Conservation (phyloP, 345 rosid species). For the Rhodamnia argentea region DNA sequence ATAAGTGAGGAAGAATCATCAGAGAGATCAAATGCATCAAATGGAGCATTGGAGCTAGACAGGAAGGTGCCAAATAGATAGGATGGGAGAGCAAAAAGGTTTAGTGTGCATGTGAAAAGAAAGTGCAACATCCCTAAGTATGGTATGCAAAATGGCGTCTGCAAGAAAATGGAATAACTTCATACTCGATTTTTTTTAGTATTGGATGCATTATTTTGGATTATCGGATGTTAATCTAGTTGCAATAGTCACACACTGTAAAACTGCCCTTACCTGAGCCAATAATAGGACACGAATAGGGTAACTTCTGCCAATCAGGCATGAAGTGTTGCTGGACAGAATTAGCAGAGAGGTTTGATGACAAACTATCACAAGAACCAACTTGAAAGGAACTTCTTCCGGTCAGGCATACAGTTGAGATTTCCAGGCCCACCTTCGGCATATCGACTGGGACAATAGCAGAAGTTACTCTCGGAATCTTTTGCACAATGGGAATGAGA, state of each 20-base stretch:
- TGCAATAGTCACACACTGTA: too few relatives aligned
- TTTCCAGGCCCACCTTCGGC: background rate
- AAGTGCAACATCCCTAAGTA: background rate
- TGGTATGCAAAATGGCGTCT: background rate
- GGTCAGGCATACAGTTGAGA: background rate
- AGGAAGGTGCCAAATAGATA: background rate
- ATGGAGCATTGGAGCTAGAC: background rate
- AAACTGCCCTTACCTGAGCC: too few relatives aligned
- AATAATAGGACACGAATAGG: too few relatives aligned
- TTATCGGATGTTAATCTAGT: too few relatives aligned
- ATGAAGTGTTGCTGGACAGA: background rate
- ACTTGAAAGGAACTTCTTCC: background rate
- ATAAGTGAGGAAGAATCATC: background rate
- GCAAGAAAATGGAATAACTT: background rate
- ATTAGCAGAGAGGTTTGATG: too few relatives aligned
- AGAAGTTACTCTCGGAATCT: background rate
- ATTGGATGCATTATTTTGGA: background rate
- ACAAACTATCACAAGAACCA: background rate
- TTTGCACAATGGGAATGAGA: constrained; percentile 42
- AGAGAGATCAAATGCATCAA: background rate
- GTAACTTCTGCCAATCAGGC: background rate
- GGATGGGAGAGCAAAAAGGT: background rate
- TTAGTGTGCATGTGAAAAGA: background rate
- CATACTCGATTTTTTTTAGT: background rate
- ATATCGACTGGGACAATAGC: background rate